phyloP scores from a whole-genome alignment of 2,329 filamentous ascomycete genomes.

The Colletotrichum shisoi region DNA sequence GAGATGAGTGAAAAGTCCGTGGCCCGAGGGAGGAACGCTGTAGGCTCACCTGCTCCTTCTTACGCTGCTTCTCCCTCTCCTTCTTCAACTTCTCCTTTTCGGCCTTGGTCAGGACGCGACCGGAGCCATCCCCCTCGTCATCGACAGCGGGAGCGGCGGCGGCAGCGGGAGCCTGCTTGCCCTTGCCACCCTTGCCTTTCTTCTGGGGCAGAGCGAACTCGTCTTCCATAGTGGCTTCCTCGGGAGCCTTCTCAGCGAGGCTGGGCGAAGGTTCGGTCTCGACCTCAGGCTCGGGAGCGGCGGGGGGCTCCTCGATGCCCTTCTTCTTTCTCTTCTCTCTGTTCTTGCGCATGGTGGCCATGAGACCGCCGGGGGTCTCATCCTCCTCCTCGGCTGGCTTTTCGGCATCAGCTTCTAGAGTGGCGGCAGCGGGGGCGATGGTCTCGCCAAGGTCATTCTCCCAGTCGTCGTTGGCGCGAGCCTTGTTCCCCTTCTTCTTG shows the following conservation, averaged over 20 bases:
- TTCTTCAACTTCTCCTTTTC: slow-evolving; percentile 99
- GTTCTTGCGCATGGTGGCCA: slow-evolving; percentile 83
- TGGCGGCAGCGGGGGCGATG: slow-evolving; percentile 67
- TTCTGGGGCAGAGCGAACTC: slow-evolving; percentile 86
- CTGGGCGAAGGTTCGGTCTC: slow-evolving; percentile 56
- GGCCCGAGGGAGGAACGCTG: neutral
- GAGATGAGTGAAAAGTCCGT: neutral
- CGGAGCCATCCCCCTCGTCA: slow-evolving; percentile 61
- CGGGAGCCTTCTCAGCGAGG: slow-evolving; percentile 73
- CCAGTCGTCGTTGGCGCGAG: slow-evolving; percentile 89
- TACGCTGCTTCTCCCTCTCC: slow-evolving; percentile 96
- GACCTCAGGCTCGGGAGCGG: slow-evolving; percentile 60
- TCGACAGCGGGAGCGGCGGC: slow-evolving; percentile 54
- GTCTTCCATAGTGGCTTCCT: slow-evolving; percentile 83
- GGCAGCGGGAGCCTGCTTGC: slow-evolving; percentile 55
- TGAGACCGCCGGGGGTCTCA: slow-evolving; percentile 70
- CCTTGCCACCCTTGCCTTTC: slow-evolving; percentile 68
- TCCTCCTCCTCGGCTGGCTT: slow-evolving; percentile 61
- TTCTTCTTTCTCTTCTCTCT: slow-evolving; percentile 92
- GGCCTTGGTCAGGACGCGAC: slow-evolving; percentile 89
- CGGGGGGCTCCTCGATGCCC: slow-evolving; percentile 74
- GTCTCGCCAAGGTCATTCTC: slow-evolving; percentile 89
- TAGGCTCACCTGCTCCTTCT: slow-evolving; percentile 85
- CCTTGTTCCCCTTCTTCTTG: slow-evolving; percentile 90
- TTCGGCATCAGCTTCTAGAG: slow-evolving; percentile 59